A percentile compares a stretch with the other conserved stretches of the same genome.
Evolutionary conservation across 2,329 filamentous ascomycete species (phyloP).

Genomic region (Neofusicoccum cordaticola): DNA sequence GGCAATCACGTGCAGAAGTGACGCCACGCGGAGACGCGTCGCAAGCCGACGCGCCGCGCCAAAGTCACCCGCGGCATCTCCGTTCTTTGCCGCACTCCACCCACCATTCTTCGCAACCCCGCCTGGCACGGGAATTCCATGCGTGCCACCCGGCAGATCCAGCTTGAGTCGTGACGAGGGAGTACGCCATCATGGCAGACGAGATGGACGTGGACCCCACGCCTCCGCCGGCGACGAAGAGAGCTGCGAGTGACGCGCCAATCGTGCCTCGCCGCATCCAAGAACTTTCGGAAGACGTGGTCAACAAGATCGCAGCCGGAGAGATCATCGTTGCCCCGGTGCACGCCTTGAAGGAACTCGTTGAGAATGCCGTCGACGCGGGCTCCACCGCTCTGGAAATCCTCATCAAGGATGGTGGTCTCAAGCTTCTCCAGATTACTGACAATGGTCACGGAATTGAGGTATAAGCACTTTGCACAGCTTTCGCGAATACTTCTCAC

Average conservation of each 20-base stretch:
- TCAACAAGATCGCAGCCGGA: slow-evolving; percentile 97
- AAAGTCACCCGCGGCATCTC: not conserved
- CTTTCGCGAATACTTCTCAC: not conserved
- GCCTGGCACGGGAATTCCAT: not conserved
- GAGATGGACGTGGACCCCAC: slow-evolving; percentile 30
- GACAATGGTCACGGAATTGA: slow-evolving; percentile 97
- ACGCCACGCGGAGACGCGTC: slow-evolving; percentile 6
- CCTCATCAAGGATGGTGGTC: slow-evolving; percentile 86
- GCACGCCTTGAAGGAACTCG: slow-evolving; percentile 91
- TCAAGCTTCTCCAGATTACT: slow-evolving; percentile 94
- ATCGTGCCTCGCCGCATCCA: slow-evolving; percentile 50
- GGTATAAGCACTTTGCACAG: slow-evolving; percentile 46
- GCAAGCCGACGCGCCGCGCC: not conserved
- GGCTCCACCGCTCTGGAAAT: slow-evolving; percentile 89
- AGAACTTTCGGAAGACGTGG: slow-evolving; percentile 85
- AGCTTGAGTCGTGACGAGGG: not conserved
- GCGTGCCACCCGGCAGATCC: not conserved
- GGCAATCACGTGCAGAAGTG: not conserved
- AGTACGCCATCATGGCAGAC: slow-evolving; percentile 25
- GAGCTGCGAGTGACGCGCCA: slow-evolving; percentile 31
- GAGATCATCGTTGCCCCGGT: slow-evolving; percentile 98
- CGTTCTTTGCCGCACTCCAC: not conserved
- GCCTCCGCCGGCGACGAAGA: slow-evolving; percentile 33
- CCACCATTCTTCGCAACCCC: not conserved
- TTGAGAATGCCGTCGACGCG: slow-evolving; percentile 97